Evolutionary conservation across 2,329 filamentous ascomycete species (phyloP), one percentile per base, ranked within the genome.

Genomic region (Trichophyton rubrum): DNA sequence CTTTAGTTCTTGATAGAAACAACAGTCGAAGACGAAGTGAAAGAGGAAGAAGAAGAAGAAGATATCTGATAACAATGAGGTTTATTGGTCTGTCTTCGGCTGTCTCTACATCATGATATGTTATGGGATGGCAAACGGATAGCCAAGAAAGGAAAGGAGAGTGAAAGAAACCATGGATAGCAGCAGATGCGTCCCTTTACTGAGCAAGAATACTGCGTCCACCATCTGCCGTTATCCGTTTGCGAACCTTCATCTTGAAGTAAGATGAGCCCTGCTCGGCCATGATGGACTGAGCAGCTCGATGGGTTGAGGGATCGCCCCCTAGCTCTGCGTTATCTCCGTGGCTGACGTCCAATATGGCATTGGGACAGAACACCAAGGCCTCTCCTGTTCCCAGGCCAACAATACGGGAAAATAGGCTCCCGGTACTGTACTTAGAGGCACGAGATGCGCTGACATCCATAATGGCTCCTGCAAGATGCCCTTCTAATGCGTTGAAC

Each of bases 301-400:
- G 11, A 13, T 9, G 13, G 8, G 56, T n/a, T 11, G 9, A 13
- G 4, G n/a, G 20, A 17, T 27, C 56, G 40, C n/a, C 45, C 27
- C 41, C 58, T 22, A 5, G 27, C 9, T 51, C 22, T 7, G 60
- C 57, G 7, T 27, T 13, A 7, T 11, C 38, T 2, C 7, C 17
- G 33, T 62, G 53, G 15, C 51, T 55, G 11, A 68, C 61, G 59
- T 70, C 69, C 22, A 80, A 56, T n/a, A 78, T 67, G 0, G 77
- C 76, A 53, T 72, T 75, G 0, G 79, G 75, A 24, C 74, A 73
- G 64, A 81, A 82, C 0, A 81, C 64, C 2, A 82, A 66, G 0
- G 78, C 79, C 62, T 80, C 73, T 0, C 80, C 80, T 0, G 76
- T 76, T 6, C 70, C 67, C 20, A 83, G 67, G n/a, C 66, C 64